phyloP scores from a whole-genome alignment of 140 eudicot species.

The Cichorium intybus region DNA sequence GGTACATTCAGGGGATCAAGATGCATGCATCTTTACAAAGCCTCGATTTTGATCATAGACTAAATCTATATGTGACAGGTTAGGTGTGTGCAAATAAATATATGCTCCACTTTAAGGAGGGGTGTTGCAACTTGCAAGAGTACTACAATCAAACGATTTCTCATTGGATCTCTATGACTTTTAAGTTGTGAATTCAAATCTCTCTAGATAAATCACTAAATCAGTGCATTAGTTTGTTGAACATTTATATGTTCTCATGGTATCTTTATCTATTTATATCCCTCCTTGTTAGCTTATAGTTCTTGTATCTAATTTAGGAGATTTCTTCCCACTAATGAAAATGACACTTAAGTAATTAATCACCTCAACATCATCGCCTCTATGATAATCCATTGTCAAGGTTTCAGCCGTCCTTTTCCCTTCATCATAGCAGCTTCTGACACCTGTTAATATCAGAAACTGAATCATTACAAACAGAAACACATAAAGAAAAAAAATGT shows the following conservation, averaged over 20 bases:
- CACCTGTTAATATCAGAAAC: constrained; percentile 31
- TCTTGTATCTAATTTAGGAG: constrained; percentile 9
- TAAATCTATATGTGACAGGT: too few relatives aligned
- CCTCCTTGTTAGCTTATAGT: constrained; percentile 2
- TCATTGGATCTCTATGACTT: background rate
- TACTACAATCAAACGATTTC: background rate
- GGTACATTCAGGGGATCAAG: too few relatives aligned
- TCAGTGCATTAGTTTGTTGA: background rate
- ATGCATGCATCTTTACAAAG: too few relatives aligned
- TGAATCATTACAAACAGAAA: constrained; percentile 1
- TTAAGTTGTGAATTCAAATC: background rate
- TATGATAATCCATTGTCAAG: constrained; percentile 50
- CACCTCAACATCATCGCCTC: constrained; percentile 50
- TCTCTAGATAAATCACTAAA: too few relatives aligned
- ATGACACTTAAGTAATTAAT: constrained; percentile 11
- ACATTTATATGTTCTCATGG: background rate
- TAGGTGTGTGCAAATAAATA: too few relatives aligned
- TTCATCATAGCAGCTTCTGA: constrained; percentile 53
- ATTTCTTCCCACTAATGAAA: constrained; percentile 4
- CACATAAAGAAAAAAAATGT: background rate
- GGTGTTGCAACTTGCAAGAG: background rate
- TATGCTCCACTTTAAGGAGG: background rate
- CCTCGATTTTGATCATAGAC: too few relatives aligned
- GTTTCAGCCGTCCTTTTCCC: constrained; percentile 56
- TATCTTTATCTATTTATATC: constrained; percentile 1